A percentile compares a stretch with the other conserved stretches of the same genome.
These are phyloP conservation scores for Huiozyma naganishii DNA, from an alignment of 805 yeast species.

Conservation along the genomic window DNA sequence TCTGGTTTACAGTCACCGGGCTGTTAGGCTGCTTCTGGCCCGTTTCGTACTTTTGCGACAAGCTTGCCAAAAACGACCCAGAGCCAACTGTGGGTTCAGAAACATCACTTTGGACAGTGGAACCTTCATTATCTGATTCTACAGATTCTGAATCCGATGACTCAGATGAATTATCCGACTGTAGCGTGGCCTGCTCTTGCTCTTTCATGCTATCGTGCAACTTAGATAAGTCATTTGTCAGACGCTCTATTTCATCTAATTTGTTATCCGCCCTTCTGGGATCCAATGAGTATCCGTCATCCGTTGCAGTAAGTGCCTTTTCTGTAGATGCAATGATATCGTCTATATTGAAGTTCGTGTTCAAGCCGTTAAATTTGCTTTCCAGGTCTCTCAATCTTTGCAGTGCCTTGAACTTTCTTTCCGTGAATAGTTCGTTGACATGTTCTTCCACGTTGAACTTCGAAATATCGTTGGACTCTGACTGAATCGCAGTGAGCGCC, in stretches of 20 bases:
- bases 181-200: neutral
- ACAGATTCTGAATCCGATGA: slow-evolving; percentile 6
- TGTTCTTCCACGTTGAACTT: slow-evolving; percentile 45
- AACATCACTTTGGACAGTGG: slow-evolving; percentile 1
- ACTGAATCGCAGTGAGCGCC: slow-evolving; percentile 51
- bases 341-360: slow-evolving; percentile 38
- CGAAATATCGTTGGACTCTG: slow-evolving; percentile 66
- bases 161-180: slow-evolving; percentile 1
- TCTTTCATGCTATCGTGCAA: slow-evolving; percentile 7
- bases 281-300: slow-evolving; percentile 11
- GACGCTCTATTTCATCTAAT: slow-evolving; percentile 17
- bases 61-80: slow-evolving; percentile 23
- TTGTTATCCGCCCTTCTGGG: slow-evolving; percentile 15
- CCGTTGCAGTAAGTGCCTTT: neutral
- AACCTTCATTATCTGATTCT: slow-evolving; percentile 6
- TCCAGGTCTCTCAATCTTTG: slow-evolving; percentile 65
- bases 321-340: slow-evolving; percentile 3
- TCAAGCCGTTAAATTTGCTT: slow-evolving; percentile 50
- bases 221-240: slow-evolving; percentile 14
- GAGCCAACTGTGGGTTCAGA: slow-evolving; percentile 8
- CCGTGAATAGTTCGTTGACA: slow-evolving; percentile 44
- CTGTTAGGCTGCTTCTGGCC: slow-evolving; percentile 12
- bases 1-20: slow-evolving; percentile 7
- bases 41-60: slow-evolving; percentile 27
- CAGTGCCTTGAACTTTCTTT: slow-evolving; percentile 56